These are phyloP conservation scores for Zelonia costaricensis DNA, from an alignment of 208 protist species.

Conservation along the genomic window DNA sequence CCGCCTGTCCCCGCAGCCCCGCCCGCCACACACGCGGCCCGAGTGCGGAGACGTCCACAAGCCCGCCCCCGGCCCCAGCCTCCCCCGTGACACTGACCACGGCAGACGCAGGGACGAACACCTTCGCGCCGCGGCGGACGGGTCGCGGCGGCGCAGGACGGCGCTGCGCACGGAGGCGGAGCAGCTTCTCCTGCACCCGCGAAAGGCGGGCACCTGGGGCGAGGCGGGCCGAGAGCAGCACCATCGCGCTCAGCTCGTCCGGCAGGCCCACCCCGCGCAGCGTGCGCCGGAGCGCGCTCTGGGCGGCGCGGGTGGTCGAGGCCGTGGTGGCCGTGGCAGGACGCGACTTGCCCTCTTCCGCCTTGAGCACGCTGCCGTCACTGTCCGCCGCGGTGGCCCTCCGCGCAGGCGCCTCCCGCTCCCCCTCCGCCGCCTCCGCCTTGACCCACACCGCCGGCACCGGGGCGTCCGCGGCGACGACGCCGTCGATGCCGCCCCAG, in stretches of 20 bases:
- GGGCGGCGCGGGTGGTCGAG: slow-evolving; percentile 7
- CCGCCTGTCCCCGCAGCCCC: background rate
- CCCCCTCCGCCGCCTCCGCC: background rate
- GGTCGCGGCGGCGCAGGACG: slow-evolving; percentile 53
- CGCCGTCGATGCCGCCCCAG: slow-evolving; percentile 18
- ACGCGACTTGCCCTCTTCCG: too few species aligned
- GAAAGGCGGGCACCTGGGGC: slow-evolving; percentile 2
- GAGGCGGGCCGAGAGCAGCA: slow-evolving; percentile 16
- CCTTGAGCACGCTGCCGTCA: background rate
- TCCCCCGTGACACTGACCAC: background rate
- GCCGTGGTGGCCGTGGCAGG: too few species aligned
- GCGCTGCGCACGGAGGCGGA: slow-evolving; percentile 46
- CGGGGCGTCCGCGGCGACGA: background rate
- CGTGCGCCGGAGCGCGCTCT: slow-evolving; percentile 18
- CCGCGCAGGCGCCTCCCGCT: background rate
- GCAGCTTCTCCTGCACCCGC: slow-evolving; percentile 29
- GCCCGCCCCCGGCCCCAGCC: slow-evolving; percentile 6
- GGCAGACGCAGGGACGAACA: slow-evolving; percentile 32
- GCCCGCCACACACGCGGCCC: slow-evolving; percentile 16
- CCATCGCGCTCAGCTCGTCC: slow-evolving; percentile 40
- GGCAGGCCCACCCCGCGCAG: slow-evolving; percentile 35
- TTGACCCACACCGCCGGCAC: background rate
- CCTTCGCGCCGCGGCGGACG: slow-evolving; percentile 67
- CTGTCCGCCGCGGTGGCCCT: background rate
- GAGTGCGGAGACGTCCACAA: slow-evolving; percentile 19